A percentile compares a stretch with the other conserved stretches of the same genome.
Conservation (phyloP, 192 early-diverging fungal species). For the Linnemannia exigua region DNA sequence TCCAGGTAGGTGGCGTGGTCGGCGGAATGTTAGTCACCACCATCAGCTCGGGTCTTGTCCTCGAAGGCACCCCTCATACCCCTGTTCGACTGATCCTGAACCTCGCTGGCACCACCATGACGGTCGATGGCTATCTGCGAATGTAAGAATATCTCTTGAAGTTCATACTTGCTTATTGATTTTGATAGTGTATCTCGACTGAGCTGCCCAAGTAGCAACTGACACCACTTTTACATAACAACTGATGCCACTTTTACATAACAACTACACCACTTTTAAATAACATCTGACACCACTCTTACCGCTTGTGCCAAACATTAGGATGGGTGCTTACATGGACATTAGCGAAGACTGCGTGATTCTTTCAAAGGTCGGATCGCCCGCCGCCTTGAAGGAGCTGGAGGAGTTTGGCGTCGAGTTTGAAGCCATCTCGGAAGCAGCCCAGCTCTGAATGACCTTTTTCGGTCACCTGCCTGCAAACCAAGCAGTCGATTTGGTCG, state of each 20-base stretch:
- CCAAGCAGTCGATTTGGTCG: not conserved
- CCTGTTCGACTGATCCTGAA: constrained; percentile 30
- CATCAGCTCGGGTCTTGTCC: not conserved
- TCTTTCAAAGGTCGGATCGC: constrained; percentile 11
- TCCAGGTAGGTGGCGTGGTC: not conserved
- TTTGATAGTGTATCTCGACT: too few relatives aligned
- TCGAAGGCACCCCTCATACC: constrained; percentile 5
- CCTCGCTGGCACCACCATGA: not conserved
- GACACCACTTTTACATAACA: too few relatives aligned
- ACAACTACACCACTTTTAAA: too few relatives aligned
- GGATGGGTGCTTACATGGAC: constrained; percentile 43
- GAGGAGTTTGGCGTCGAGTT: constrained; percentile 24
- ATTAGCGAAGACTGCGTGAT: constrained; percentile 25
- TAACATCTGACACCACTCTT: too few relatives aligned
- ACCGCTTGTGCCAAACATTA: not conserved
- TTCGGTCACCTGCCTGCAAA: not conserved
- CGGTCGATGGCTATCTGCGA: constrained; percentile 19
- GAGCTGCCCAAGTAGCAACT: too few relatives aligned
- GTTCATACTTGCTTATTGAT: not conserved
- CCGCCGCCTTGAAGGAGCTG: not conserved
- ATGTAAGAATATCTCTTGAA: constrained; percentile 12
- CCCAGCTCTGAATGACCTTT: not conserved
- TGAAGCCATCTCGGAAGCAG: constrained; percentile 2
- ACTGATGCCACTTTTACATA: too few relatives aligned
- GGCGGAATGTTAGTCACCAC: constrained; percentile 29